phyloP scores from a whole-genome alignment of 2,329 filamentous ascomycete genomes.

The Apiospora rasikravindrae region DNA sequence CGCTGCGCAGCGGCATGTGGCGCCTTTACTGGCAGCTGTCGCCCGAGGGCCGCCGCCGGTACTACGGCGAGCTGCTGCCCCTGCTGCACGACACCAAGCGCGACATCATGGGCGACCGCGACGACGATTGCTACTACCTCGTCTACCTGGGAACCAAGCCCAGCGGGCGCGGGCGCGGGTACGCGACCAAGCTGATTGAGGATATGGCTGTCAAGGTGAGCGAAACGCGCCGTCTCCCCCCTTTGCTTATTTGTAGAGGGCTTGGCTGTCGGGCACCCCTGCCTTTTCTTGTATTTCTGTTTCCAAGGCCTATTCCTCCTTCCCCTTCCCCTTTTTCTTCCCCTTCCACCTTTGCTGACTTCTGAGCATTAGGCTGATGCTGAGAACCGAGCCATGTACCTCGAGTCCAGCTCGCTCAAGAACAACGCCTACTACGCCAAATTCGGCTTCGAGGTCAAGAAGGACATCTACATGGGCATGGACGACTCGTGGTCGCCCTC shows the following conservation, averaged over 20 bases:
- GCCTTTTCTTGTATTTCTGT: background rate
- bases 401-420: conserved; percentile 74
- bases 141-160: conserved; percentile 83
- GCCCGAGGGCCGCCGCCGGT: conserved; percentile 72
- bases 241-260: too few relatives aligned
- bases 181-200: conserved; percentile 72
- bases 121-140: conserved; percentile 77
- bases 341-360: conserved; percentile 17
- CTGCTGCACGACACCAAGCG: conserved; percentile 75
- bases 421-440: conserved; percentile 77
- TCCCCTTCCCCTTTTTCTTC: background rate
- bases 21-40: conserved; percentile 76
- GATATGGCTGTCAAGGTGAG: conserved; percentile 68
- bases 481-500: background rate
- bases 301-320: too few relatives aligned
- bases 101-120: conserved; percentile 69
- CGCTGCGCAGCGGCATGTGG: conserved; percentile 79
- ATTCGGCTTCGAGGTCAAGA: conserved; percentile 72
- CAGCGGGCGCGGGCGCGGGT: conserved; percentile 72
- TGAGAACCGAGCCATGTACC: conserved; percentile 72
- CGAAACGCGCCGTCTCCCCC: background rate
- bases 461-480: conserved; percentile 63
- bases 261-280: too few relatives aligned
- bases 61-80: conserved; percentile 79
- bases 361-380: conserved; percentile 61